Conservation (phyloP, 1,284 basidiomycete species). For the Takashimella tepidaria region DNA sequence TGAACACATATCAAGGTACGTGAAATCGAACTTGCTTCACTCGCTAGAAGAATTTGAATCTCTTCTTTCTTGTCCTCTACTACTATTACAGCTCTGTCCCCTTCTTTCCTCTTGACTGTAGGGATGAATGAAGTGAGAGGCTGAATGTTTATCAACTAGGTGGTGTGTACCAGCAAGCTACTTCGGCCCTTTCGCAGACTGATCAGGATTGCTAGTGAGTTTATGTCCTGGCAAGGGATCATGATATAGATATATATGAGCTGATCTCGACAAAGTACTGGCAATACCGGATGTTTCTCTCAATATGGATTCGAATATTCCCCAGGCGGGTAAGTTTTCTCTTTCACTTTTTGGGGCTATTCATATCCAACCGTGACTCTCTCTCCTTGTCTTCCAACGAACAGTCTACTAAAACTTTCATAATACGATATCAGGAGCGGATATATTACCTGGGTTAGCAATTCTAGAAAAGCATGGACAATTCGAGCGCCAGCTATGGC, state of each 20-base stretch:
- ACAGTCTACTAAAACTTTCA: too few relatives aligned
- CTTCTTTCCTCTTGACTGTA: too few relatives aligned
- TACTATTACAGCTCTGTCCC: too few relatives aligned
- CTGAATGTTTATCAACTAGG: too few relatives aligned
- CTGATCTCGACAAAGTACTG: conserved; percentile 20
- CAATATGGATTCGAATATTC: conserved; percentile 64
- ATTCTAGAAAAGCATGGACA: conserved; percentile 66
- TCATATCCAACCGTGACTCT: too few relatives aligned
- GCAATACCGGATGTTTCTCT: conserved; percentile 52
- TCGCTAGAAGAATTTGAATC: too few relatives aligned
- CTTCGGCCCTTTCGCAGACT: conserved; percentile 33
- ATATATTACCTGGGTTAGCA: conserved; percentile 75
- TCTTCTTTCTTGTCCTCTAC: too few relatives aligned
- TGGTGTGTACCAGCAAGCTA: conserved; percentile 60
- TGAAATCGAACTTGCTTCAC: too few relatives aligned
- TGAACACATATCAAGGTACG: conserved; percentile 56
- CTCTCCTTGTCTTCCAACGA: too few relatives aligned
- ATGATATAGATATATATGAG: too few relatives aligned
- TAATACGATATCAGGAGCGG: conserved; percentile 44
- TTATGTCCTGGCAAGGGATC: neutral
- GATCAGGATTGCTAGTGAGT: conserved; percentile 44
- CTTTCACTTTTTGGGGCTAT: too few relatives aligned
- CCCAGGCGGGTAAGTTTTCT: conserved; percentile 50
- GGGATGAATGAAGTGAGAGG: too few relatives aligned
- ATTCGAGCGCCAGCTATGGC: conserved; percentile 66